A percentile compares a stretch with the other conserved stretches of the same genome.
Evolutionary conservation across 2,329 filamentous ascomycete species (phyloP).

Genomic region (Ophiostoma sp.): DNA sequence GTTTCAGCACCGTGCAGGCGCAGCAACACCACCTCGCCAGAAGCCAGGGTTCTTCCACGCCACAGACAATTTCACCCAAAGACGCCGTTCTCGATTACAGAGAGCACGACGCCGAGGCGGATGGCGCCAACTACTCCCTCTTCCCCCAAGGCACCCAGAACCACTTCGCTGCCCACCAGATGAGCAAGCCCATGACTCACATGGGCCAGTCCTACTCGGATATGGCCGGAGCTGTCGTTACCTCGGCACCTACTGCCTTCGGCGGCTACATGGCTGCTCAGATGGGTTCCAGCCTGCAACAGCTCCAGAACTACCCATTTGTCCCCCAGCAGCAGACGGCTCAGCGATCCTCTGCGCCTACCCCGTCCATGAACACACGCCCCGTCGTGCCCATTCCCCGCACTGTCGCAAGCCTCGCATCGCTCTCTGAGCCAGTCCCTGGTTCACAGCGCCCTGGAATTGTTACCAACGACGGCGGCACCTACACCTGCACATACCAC

Average conservation of each 20-base stretch:
- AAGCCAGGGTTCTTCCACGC: slow-evolving; percentile 43
- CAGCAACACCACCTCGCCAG: slow-evolving; percentile 55
- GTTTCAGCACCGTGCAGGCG: slow-evolving; percentile 37
- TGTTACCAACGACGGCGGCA: slow-evolving; percentile 70
- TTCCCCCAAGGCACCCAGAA: slow-evolving; percentile 48
- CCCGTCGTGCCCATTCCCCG: slow-evolving; percentile 17
- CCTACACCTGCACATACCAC: slow-evolving; percentile 94
- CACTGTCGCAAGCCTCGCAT: slow-evolving; percentile 29
- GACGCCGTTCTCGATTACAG: slow-evolving; percentile 83
- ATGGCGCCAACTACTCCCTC: slow-evolving; percentile 59
- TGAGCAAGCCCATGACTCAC: slow-evolving; percentile 32
- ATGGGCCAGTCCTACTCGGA: slow-evolving; percentile 28
- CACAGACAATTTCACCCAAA: slow-evolving; percentile 92
- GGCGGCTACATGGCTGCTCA: slow-evolving; percentile 30
- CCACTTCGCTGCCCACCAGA: slow-evolving; percentile 26
- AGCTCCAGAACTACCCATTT: slow-evolving; percentile 51
- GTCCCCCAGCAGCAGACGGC: slow-evolving; percentile 30
- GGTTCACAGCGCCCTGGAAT: slow-evolving; percentile 50
- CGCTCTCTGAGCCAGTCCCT: slow-evolving; percentile 28
- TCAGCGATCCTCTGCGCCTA: neutral
- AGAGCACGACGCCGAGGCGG: slow-evolving; percentile 57
- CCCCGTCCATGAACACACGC: neutral
- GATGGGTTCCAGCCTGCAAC: slow-evolving; percentile 36
- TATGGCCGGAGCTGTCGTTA: slow-evolving; percentile 24
- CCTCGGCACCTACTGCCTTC: slow-evolving; percentile 15